Conservation (phyloP, 2,329 filamentous ascomycete genomes). For the Diaporthe batatas region DNA sequence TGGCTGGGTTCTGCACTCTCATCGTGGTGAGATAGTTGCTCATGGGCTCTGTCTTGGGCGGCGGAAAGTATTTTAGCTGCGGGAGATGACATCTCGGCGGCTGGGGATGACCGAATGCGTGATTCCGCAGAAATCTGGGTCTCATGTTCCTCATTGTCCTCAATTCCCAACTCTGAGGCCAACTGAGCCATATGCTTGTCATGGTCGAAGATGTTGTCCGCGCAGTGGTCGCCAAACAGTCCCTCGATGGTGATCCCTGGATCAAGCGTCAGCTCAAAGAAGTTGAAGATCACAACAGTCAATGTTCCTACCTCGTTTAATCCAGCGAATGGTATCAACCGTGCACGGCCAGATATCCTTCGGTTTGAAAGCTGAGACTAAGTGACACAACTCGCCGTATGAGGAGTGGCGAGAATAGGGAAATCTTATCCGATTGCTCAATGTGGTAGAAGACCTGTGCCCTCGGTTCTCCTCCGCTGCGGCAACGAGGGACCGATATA, state of each 20-base stretch:
- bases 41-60: background rate
- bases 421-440: constrained; percentile 69
- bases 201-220: constrained; percentile 70
- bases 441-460: constrained; percentile 38
- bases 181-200: constrained; percentile 70
- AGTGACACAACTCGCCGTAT: constrained; percentile 79
- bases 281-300: background rate
- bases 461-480: constrained; percentile 20
- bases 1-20: background rate
- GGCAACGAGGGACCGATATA: constrained; percentile 34
- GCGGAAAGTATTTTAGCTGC: background rate
- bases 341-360: constrained; percentile 88
- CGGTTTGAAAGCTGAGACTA: constrained; percentile 78
- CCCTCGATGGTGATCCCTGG: constrained; percentile 70
- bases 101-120: background rate
- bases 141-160: constrained; percentile 1
- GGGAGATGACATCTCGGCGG: constrained; percentile 8
- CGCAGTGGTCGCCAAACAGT: constrained; percentile 81
- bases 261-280: background rate
- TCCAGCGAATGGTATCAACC: constrained; percentile 74
- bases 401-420: constrained; percentile 93
- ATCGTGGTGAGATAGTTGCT: background rate
- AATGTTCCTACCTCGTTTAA: constrained; percentile 56
- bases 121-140: constrained; percentile 36
- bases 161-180: background rate